Conservation (phyloP, 2,329 filamentous ascomycete genomes). For the Esteya vermicola region DNA sequence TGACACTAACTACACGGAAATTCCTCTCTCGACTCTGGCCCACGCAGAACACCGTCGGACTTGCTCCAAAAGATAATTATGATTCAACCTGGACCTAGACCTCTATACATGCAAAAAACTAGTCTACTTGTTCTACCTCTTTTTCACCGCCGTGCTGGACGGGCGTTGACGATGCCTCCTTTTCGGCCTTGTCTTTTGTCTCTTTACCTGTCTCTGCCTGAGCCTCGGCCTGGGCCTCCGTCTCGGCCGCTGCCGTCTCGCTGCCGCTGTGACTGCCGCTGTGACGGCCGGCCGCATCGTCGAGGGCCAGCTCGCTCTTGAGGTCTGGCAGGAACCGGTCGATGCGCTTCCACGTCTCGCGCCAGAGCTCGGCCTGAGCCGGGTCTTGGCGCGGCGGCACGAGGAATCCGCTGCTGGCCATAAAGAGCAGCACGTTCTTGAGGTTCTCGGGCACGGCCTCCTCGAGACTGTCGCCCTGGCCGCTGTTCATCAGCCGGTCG, state of each 20-base stretch:
- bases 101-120: no score
- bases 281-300: slow-evolving; percentile 13
- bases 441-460: slow-evolving; percentile 91
- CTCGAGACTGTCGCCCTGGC: slow-evolving; percentile 79
- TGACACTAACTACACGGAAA: neutral
- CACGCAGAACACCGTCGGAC: no score
- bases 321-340: slow-evolving; percentile 51
- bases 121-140: neutral
- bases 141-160: no score
- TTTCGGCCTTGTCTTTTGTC: neutral
- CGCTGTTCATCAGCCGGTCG: slow-evolving; percentile 91
- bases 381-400: slow-evolving; percentile 50
- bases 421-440: slow-evolving; percentile 92
- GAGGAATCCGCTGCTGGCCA: slow-evolving; percentile 79
- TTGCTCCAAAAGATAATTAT: no score
- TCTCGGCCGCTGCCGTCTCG: neutral
- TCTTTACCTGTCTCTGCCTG: neutral
- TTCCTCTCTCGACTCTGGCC: neutral
- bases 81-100: no score
- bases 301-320: slow-evolving; percentile 39
- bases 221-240: neutral
- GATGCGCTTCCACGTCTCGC: slow-evolving; percentile 51
- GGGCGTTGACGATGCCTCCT: neutral
- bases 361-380: slow-evolving; percentile 41
- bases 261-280: neutral